These are phyloP conservation scores for Apiospora sp. DNA, from an alignment of 2,329 filamentous ascomycete species.

Conservation along the genomic window DNA sequence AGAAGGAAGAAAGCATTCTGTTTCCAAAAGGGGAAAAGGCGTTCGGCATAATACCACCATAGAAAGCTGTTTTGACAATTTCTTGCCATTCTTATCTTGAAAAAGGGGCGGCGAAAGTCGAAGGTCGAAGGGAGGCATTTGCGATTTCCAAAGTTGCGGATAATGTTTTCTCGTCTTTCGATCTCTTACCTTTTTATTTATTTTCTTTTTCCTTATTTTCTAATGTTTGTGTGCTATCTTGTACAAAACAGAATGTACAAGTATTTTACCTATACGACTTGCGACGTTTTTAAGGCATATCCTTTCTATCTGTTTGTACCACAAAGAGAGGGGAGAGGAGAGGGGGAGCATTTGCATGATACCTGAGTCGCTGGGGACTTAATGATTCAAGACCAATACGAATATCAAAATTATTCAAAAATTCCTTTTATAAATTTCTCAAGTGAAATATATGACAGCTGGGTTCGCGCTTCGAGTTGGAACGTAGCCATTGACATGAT, in stretches of 20 bases:
- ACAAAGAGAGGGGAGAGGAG: neutral
- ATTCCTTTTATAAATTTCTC: neutral
- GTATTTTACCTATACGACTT: neutral
- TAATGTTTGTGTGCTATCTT: conserved; percentile 16
- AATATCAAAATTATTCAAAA: neutral
- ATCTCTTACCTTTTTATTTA: neutral
- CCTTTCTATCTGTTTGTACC: neutral
- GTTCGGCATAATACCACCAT: conserved; percentile 20
- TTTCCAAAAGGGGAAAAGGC: conserved; percentile 12
- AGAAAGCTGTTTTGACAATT: neutral
- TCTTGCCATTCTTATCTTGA: neutral
- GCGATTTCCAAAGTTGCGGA: neutral
- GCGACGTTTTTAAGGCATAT: neutral
- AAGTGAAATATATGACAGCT: neutral
- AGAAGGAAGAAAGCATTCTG: neutral
- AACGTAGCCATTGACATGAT: neutral
- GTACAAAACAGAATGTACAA: conserved; percentile 3
- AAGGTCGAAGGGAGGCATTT: neutral
- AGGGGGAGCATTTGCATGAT: conserved; percentile 14
- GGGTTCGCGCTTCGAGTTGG: neutral
- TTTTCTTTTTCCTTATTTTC: conserved; percentile 5
- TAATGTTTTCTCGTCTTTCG: neutral
- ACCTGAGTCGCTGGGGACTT: neutral
- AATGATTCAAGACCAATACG: conserved; percentile 13
- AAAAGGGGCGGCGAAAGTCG: neutral